phyloP scores from a whole-genome alignment of 108 stramenopile species.

The Nannochloropsis oceanica region DNA sequence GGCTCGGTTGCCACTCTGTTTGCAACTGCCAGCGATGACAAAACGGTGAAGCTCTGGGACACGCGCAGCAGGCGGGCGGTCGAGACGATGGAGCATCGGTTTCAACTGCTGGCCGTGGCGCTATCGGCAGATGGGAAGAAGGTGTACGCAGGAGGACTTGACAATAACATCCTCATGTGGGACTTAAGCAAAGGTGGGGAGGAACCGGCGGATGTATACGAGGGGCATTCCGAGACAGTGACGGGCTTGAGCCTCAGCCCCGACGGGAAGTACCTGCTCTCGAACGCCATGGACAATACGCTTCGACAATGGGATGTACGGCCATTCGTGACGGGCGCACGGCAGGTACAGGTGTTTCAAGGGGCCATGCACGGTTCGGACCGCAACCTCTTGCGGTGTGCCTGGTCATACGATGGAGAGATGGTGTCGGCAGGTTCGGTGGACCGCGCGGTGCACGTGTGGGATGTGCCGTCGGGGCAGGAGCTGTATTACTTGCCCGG shows the following conservation, averaged over 20 bases:
- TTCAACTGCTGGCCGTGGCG: constrained; percentile 61
- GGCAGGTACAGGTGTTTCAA: constrained; percentile 47
- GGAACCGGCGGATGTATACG: constrained; percentile 24
- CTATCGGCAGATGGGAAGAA: constrained; percentile 44
- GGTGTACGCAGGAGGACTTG: constrained; percentile 65
- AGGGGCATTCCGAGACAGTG: constrained; percentile 63
- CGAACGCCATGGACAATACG: constrained; percentile 65
- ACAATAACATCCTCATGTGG: constrained; percentile 60
- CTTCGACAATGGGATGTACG: constrained; percentile 59
- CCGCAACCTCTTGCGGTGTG: constrained; percentile 62
- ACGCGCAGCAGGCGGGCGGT: constrained; percentile 36
- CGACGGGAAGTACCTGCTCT: constrained; percentile 52
- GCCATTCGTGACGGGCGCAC: constrained; percentile 45
- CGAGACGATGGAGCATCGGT: constrained; percentile 36
- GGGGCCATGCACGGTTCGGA: constrained; percentile 63
- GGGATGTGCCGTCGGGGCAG: constrained; percentile 59
- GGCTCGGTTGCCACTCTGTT: constrained; percentile 18
- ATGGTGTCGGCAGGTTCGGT: constrained; percentile 67
- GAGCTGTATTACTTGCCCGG: constrained; percentile 69
- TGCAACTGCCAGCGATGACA: constrained; percentile 59
- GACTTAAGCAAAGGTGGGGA: constrained; percentile 49
- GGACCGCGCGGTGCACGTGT: constrained; percentile 66
- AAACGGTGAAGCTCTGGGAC: constrained; percentile 59
- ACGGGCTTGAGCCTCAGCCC: constrained; percentile 49
- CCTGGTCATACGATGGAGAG: constrained; percentile 61